Evolutionary conservation across 2,329 filamentous ascomycete species (phyloP).

Genomic region (Zymoseptoria crescenta): DNA sequence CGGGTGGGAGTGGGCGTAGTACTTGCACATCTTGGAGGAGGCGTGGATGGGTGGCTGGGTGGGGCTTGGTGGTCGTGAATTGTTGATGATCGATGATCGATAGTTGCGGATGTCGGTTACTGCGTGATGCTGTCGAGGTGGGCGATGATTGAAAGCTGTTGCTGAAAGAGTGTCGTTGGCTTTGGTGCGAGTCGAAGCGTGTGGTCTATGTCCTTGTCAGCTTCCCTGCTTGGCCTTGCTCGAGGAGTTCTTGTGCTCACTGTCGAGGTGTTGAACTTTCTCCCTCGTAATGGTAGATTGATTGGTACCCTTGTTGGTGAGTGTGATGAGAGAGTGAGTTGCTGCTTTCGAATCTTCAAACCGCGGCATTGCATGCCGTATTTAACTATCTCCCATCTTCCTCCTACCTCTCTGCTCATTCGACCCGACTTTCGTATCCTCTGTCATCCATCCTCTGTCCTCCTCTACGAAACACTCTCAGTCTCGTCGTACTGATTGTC

Average conservation of each 20-base stretch:
- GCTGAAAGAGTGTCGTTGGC: neutral
- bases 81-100: neutral
- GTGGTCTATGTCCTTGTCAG: neutral
- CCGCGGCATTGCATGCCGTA: conserved; percentile 1
- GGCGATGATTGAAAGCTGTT: neutral
- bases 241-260: neutral
- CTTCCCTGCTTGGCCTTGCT: neutral
- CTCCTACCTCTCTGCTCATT: neutral
- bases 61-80: neutral
- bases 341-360: neutral
- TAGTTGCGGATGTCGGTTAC: neutral
- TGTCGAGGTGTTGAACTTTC: neutral
- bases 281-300: neutral
- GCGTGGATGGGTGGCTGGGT: neutral
- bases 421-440: neutral
- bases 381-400: conserved; percentile 2
- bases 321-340: neutral
- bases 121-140: neutral
- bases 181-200: neutral
- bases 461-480: conserved; percentile 7
- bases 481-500: conserved; percentile 16
- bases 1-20: conserved; percentile 40
- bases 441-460: conserved; percentile 11
- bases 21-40: conserved; percentile 38
- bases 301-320: neutral